Evolutionary conservation across 345 rosid genomes (phyloP), one percentile per base, ranked within the genome.

Genomic region (Firmiana major): DNA sequence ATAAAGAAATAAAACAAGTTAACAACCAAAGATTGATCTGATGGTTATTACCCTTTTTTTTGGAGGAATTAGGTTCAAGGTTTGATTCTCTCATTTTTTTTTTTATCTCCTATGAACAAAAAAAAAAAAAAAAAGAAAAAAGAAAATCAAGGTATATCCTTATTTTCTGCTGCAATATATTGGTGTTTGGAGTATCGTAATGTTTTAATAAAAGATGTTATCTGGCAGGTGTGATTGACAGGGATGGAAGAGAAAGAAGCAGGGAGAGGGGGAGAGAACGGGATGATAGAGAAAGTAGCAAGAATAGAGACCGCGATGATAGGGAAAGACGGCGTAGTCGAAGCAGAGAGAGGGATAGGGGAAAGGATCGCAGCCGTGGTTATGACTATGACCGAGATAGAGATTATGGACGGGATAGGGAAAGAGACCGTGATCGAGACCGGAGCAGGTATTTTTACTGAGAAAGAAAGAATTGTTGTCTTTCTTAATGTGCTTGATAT

Each of bases 191-290:
- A 12, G 36, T 55, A 57, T 54, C 38, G 3, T 38, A 40, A 21
- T 36, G 60, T 36, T 38, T 17, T 73, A 73, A 55, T 57, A 38
- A 38, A 75, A 46, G 36, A 9, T 19, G n/a, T 51, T 10, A 22
- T 51, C 59, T 64, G 43, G 84, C 88, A 92, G 98, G 88, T 78
- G 88, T 79, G 3, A 70, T 31, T 75, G 97, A 91, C 34, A 86
- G 78, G 81, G 93, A 92, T 55, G 93, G 90, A 76, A 87, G 93
- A 82, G 98, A 91, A 75, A 87, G 87, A 79, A 93, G 97, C 90
- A 89, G 87, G 82, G 98, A 91, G 28, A 84, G 93, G 80, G 92
- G 90, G 82, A 87, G 94, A 87, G 98, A 91, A 48, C 85, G 85
- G 26, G 89, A 90, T 66, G 90, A 87, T 31, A 77, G 89, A 78